These are phyloP conservation scores for Penicillium cosmopolitanum DNA, from an alignment of 495 filamentous ascomycete species.

Conservation along the genomic window DNA sequence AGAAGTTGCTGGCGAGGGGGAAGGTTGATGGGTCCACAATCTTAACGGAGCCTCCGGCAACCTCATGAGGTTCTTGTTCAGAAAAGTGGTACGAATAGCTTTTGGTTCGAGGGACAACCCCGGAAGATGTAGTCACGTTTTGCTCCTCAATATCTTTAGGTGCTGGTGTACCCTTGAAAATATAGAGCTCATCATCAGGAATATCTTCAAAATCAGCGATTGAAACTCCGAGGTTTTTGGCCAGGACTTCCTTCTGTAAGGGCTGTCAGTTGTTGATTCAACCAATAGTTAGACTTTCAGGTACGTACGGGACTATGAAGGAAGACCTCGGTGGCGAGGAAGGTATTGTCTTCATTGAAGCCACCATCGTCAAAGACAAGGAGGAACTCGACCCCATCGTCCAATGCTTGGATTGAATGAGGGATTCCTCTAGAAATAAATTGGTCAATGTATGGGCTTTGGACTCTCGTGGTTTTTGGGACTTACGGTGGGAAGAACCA, in stretches of 20 bases:
- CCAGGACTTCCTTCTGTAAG: slow-evolving; percentile 56
- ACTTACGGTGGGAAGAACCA: slow-evolving; percentile 67
- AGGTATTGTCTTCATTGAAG: slow-evolving; percentile 73
- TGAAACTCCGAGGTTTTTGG: slow-evolving; percentile 63
- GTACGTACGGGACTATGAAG: slow-evolving; percentile 52
- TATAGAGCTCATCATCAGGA: slow-evolving; percentile 64
- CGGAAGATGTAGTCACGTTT: slow-evolving; percentile 63
- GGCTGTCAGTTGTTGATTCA: background rate
- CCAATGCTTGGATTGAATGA: slow-evolving; percentile 68
- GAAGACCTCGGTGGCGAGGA: slow-evolving; percentile 68
- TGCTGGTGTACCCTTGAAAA: slow-evolving; percentile 68
- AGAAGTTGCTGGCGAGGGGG: slow-evolving; percentile 62
- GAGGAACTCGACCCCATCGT: slow-evolving; percentile 68
- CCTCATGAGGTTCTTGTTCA: slow-evolving; percentile 58
- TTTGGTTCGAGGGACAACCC: slow-evolving; percentile 51
- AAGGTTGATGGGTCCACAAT: slow-evolving; percentile 67
- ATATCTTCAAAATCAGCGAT: slow-evolving; percentile 59
- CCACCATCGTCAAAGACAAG: slow-evolving; percentile 69
- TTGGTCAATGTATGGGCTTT: background rate
- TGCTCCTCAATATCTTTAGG: slow-evolving; percentile 63
- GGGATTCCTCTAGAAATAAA: slow-evolving; percentile 56
- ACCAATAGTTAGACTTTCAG: too few species aligned
- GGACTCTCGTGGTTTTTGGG: background rate
- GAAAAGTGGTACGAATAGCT: slow-evolving; percentile 72
- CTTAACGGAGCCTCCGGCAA: slow-evolving; percentile 68